Base-by-base conservation (phyloP, 768 basidiomycete species). In the Boletus pseudo-olivaceus region DNA sequence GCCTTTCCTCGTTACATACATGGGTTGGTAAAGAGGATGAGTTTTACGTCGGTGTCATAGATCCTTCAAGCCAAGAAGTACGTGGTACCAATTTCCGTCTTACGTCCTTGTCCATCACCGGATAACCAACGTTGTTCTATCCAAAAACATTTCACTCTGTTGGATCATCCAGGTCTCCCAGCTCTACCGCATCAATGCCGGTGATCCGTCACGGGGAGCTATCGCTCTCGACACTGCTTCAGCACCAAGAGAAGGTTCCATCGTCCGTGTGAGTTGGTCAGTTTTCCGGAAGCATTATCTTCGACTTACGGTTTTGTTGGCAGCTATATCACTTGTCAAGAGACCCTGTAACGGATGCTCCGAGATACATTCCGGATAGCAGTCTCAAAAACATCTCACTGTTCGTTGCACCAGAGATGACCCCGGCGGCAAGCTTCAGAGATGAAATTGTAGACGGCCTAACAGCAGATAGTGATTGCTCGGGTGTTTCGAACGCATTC, bases 181-280 rank as follows among this genome's bases (percentile, higher is more conserved):
- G 43, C 73, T 85, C 37, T 80, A 80, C 61, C 76, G 71, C 51
- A 83, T 91, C 54, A 82, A 76, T 23, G 84, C 88, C 0, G 89
- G 89, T 4, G 87, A 87, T 62, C 88, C 87, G 2, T 82, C 82
- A 15, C 78, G 84, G 7, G 89, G 89, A 3, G 76, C 78, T 4
- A 76, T 90, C 14, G 81, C 88, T 1, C 71, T 91, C 1, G 80
- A 82, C 20, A 72, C 80, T 1, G 71, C 75, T 20, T 72, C 70
- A 14, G 79, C 84, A 3, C 86, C 85, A 2, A 60, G 59, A 4
- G 62, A 70, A 14, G 84, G 82, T n/a, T 70, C 78, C 7, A 55
- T 61, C 4, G 79, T 88, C 15, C 80, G 82, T 71, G 80, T 77
- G 72, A 71, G 74, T 60, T 39, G 29, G 30, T 47, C 32, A 9